These are phyloP conservation scores for Wickerhamomyces alni DNA, from an alignment of 805 yeast species.

Conservation along the genomic window DNA sequence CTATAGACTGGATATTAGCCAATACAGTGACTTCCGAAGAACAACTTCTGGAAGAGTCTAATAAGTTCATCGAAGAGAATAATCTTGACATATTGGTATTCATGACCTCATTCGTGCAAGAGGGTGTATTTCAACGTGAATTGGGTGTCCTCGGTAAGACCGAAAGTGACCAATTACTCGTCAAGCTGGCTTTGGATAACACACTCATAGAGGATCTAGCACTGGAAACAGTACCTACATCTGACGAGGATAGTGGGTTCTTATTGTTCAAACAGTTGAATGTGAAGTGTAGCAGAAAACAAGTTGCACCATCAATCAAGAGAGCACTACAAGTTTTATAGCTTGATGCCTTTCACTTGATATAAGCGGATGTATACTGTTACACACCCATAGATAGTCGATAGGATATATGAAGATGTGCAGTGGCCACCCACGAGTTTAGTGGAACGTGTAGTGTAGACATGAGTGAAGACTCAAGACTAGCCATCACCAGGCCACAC, in stretches of 20 bases:
- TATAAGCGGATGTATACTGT: too few species aligned
- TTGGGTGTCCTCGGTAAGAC: conserved; percentile 25
- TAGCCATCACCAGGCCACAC: too few species aligned
- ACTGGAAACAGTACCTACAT: conserved; percentile 1
- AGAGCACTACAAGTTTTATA: conserved; percentile 19
- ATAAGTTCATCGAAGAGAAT: conserved; percentile 23
- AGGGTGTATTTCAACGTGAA: conserved; percentile 35
- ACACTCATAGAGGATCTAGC: conserved; percentile 10
- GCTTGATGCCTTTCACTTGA: too few species aligned
- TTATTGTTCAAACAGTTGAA: conserved; percentile 42
- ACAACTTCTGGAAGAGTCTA: conserved; percentile 24
- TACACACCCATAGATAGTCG: too few species aligned
- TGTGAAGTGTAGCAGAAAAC: conserved; percentile 70
- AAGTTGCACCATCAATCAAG: conserved; percentile 61
- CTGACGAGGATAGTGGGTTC: background rate
- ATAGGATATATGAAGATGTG: too few species aligned
- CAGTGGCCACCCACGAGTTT: too few species aligned
- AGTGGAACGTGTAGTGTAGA: too few species aligned
- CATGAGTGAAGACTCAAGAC: too few species aligned
- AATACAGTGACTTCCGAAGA: conserved; percentile 2
- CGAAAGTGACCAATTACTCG: conserved; percentile 10
- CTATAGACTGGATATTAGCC: conserved; percentile 38
- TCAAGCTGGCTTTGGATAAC: conserved; percentile 12
- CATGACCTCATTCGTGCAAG: conserved; percentile 37
- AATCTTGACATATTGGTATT: conserved; percentile 28